A percentile compares a stretch with the other conserved stretches of the same genome.
phyloP scores from a whole-genome alignment of 2,329 filamentous ascomycete species.

The Diplocarpon mali region DNA sequence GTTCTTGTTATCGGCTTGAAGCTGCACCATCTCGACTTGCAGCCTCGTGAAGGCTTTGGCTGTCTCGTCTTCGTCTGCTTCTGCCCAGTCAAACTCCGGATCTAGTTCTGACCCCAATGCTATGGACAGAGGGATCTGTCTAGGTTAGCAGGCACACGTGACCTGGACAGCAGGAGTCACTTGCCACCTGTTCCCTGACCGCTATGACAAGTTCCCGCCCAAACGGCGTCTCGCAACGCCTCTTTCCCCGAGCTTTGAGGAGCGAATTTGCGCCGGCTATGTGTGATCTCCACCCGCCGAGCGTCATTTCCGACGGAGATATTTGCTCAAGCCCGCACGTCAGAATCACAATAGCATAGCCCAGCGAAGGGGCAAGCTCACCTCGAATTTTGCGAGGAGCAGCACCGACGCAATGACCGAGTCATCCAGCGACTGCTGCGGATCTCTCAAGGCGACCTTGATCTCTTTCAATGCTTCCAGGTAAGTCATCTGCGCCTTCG shows the following conservation, averaged over 20 bases:
- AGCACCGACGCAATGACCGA: conserved; percentile 46
- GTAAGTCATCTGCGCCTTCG: conserved; percentile 38
- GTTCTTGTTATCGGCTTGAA: conserved; percentile 41
- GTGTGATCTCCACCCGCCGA: conserved; percentile 48
- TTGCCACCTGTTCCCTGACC: conserved; percentile 48
- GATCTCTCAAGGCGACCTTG: conserved; percentile 39
- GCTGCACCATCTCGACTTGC: conserved; percentile 41
- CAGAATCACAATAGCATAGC: too few species aligned
- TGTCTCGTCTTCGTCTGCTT: conserved; percentile 39
- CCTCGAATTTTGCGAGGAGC: conserved; percentile 48
- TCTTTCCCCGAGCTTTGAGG: conserved; percentile 41
- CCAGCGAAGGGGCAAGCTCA: conserved; percentile 14
- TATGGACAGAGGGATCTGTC: too few species aligned
- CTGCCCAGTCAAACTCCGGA: conserved; percentile 37
- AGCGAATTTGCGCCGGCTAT: conserved; percentile 49
- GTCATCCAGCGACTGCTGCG: conserved; percentile 37
- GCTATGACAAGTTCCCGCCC: conserved; percentile 47
- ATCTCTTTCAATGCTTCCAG: conserved; percentile 41
- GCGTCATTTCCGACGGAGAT: conserved; percentile 40
- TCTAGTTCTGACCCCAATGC: too few species aligned
- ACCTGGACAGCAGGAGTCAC: conserved; percentile 4
- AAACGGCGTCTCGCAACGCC: conserved; percentile 38
- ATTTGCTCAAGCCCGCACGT: conserved; percentile 28
- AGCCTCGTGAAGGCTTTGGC: conserved; percentile 28
- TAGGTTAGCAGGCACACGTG: too few species aligned